These are phyloP conservation scores for Metschnikowia cubensis DNA, from an alignment of 805 yeast species.

Conservation along the genomic window DNA sequence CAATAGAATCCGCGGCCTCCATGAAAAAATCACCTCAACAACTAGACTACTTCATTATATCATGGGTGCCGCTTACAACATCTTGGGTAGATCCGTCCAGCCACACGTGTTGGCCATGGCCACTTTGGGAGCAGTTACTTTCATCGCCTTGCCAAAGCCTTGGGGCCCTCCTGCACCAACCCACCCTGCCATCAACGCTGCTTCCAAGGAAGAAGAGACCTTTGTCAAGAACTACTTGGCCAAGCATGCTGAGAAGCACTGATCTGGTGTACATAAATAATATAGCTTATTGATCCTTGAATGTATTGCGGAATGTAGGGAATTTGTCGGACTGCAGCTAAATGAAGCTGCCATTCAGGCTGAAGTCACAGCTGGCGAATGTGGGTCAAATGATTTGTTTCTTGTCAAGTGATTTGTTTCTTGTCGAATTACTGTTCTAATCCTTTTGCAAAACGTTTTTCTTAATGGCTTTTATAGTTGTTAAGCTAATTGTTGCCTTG, in stretches of 20 bases:
- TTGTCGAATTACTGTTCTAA: too few relatives aligned
- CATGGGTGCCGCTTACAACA: conserved; percentile 83
- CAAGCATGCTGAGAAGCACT: conserved; percentile 35
- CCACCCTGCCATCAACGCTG: conserved; percentile 68
- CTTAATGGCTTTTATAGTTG: too few relatives aligned
- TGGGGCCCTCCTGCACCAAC: conserved; percentile 59
- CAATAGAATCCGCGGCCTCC: conserved; percentile 14
- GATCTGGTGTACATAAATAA: background rate
- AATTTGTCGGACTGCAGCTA: background rate
- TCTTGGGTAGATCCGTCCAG: conserved; percentile 79
- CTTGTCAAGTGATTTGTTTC: too few relatives aligned
- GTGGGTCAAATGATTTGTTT: background rate
- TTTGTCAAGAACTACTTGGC: conserved; percentile 67
- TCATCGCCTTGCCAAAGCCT: conserved; percentile 68
- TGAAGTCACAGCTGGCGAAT: background rate
- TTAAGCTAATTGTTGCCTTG: background rate
- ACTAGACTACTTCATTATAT: background rate
- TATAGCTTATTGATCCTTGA: background rate
- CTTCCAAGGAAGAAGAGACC: conserved; percentile 84
- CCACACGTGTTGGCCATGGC: conserved; percentile 81
- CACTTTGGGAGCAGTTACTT: conserved; percentile 67
- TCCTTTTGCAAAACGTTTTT: too few relatives aligned
- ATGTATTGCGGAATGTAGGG: conserved; percentile 1
- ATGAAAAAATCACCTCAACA: background rate
- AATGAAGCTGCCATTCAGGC: too few relatives aligned